These are phyloP conservation scores for Rhodotorula toruloides DNA, from an alignment of 768 basidiomycete genomes.

Conservation along the genomic window DNA sequence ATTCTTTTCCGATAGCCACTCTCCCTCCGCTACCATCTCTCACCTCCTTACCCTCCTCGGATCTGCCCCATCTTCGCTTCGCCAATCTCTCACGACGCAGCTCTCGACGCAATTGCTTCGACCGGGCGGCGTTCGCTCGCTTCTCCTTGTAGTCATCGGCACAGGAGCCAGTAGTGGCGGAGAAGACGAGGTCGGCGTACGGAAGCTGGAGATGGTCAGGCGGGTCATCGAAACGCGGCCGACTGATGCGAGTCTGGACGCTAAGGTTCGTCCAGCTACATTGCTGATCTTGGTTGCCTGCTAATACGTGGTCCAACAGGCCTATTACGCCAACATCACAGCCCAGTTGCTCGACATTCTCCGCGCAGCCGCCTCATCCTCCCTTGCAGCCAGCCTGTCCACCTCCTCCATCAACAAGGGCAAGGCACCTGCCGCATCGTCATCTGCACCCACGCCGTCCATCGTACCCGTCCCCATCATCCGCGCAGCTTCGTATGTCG, in stretches of 20 bases:
- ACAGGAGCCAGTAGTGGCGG: background rate
- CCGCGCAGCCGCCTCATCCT: background rate
- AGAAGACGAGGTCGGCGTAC: slow-evolving; percentile 50
- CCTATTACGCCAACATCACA: slow-evolving; percentile 53
- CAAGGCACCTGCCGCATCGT: background rate
- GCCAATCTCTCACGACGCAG: slow-evolving; percentile 49
- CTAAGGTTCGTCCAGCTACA: background rate
- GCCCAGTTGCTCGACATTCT: slow-evolving; percentile 22
- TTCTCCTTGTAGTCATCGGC: slow-evolving; percentile 65
- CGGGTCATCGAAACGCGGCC: slow-evolving; percentile 62
- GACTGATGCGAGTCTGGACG: slow-evolving; percentile 50
- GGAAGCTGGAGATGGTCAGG: slow-evolving; percentile 21
- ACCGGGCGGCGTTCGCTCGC: slow-evolving; percentile 63
- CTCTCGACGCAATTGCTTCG: slow-evolving; percentile 67
- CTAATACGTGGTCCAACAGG: slow-evolving; percentile 48
- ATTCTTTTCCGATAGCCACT: background rate
- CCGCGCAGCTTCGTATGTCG: slow-evolving; percentile 6
- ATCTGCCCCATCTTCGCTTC: background rate
- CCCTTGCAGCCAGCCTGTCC: background rate
- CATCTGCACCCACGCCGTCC: background rate
- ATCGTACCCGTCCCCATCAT: slow-evolving; percentile 10
- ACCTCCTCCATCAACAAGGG: background rate
- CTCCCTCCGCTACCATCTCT: slow-evolving; percentile 2
- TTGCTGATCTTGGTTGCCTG: background rate
- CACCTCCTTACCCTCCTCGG: slow-evolving; percentile 20